Evolutionary conservation across 768 basidiomycete species (phyloP), one percentile per base, ranked within the genome.

Genomic region (Psilocybe cyanescens): DNA sequence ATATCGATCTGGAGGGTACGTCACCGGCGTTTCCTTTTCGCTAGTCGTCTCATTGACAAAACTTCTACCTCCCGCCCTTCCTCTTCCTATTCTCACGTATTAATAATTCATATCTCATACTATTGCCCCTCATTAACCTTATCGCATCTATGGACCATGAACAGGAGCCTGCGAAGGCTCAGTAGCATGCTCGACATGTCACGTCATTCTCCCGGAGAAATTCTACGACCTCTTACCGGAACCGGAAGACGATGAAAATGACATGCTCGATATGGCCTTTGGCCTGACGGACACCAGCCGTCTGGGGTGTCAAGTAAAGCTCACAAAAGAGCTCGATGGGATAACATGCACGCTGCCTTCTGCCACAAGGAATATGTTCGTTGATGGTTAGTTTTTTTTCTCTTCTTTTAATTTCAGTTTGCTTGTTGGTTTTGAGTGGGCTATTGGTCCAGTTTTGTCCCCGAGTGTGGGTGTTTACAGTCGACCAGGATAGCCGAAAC

Each of bases 211-310:
- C 57, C 80, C 87, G 28, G 83, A 84, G 19, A 88, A 95, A 69
- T 81, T 88, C 62, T 98, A 95, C 72, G 93, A 98, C 73, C 72
- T 84, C 51, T 82, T 99, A 2, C 90, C 93, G 1, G 97, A 99
- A 70, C 96, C 97, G 3, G 92, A 92, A 57, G 97, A 99, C 66
- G 97, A 99, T 71, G 97, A 99, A 77, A 99, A 98, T 69, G 96
- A 95, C 68, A 95, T 96, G 94, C 84, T 99, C 41, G 97, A 98
- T 74, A 93, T 99, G 84, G 97, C 97, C 3, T 99, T 98, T 68
- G 97, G 94, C 0, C 81, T 99, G 54, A 96, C 95, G 0, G 97
- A 98, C 70, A 98, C 97, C 67, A 97, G 91, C 63, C 80, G 88
- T 8, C 76, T 93, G 17, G 91, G 91, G 0, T 92, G 91, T 69